These are phyloP conservation scores for Amanita muscaria DNA, from an alignment of 768 basidiomycete genomes.

Conservation along the genomic window DNA sequence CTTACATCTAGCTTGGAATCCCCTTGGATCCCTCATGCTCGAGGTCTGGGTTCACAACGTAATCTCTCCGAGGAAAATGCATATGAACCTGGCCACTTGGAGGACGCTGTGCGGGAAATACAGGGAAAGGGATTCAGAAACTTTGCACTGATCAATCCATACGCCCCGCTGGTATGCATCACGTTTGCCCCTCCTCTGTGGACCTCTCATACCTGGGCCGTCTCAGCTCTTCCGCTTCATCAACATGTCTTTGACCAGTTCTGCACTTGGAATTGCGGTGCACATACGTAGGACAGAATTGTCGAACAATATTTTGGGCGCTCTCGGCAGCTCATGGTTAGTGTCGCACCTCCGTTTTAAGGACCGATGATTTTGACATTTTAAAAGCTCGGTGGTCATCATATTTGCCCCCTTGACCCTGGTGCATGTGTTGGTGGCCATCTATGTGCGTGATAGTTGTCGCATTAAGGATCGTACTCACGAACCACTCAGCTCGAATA, in stretches of 20 bases:
- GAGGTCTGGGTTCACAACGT: conserved; percentile 30
- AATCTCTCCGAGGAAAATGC: conserved; percentile 20
- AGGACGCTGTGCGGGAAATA: conserved; percentile 22
- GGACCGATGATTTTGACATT: not conserved
- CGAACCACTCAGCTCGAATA: conserved; percentile 65
- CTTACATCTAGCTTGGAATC: conserved; percentile 63
- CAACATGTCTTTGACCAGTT: conserved; percentile 75
- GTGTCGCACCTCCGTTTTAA: conserved; percentile 18
- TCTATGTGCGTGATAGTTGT: conserved; percentile 55
- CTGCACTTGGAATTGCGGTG: conserved; percentile 73
- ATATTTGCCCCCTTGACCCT: conserved; percentile 80
- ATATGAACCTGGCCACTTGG: conserved; percentile 21
- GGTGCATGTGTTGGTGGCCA: conserved; percentile 75
- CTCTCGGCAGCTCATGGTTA: conserved; percentile 76
- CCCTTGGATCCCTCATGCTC: conserved; percentile 48
- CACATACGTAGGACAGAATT: conserved; percentile 57
- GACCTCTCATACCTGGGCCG: conserved; percentile 9
- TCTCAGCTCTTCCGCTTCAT: conserved; percentile 72
- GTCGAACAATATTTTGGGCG: conserved; percentile 45
- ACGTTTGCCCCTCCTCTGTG: conserved; percentile 1
- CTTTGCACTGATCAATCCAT: conserved; percentile 67
- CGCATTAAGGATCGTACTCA: not conserved
- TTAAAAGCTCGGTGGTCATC: conserved; percentile 63
- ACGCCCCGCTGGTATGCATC: conserved; percentile 63
- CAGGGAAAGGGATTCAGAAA: conserved; percentile 43